Evolutionary conservation across 768 basidiomycete species (phyloP), one percentile per base, ranked within the genome.

Genomic region (Podaxis rugospora): DNA sequence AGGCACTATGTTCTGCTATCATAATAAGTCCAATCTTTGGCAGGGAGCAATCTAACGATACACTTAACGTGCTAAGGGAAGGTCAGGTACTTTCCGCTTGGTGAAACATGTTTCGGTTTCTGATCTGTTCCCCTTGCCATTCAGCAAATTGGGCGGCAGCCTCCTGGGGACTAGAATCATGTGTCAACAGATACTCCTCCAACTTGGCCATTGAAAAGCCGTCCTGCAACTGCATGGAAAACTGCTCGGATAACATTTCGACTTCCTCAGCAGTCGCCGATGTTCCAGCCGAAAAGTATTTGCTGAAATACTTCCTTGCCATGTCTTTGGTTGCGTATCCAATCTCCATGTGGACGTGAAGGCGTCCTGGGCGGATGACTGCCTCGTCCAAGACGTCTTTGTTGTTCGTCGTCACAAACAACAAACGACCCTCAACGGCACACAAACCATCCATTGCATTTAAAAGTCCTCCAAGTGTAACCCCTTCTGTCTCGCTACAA

Each of bases 351-450:
- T 88, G 85, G 9, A 87, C 62, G 66, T 89, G 87, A 80, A 90
- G 83, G 5, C 89, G 80, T 7, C 89, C 88, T 0, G 88, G 84
- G 7, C 88, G 82, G 63, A 79, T 79, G 23, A 90, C 74, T 0
- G 88, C 89, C 1, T 85, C 73, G 62, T 89, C 88, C 28, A 90
- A 83, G 1, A 76, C 71, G 5, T 68, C 67, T 68, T 83, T 85
- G 63, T 80, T 78, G 73, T 90, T 89, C 2, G 88, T 88, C 10
- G 88, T 89, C n/a, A 87, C 87, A 57, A 88, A 88, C 5, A 88
- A 74, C 16, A 90, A 77, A 0, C 87, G 83, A 27, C 57, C 64
- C 14, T 60, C 50, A 9, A 47, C 21, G 5, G 88, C 84, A 1
- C 80, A 82, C 52, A 89, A 78, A 4, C 89, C 88, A 64, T 90